phyloP scores from a whole-genome alignment of 108 stramenopile species.

The Cyclotella choctawhatcheeana region DNA sequence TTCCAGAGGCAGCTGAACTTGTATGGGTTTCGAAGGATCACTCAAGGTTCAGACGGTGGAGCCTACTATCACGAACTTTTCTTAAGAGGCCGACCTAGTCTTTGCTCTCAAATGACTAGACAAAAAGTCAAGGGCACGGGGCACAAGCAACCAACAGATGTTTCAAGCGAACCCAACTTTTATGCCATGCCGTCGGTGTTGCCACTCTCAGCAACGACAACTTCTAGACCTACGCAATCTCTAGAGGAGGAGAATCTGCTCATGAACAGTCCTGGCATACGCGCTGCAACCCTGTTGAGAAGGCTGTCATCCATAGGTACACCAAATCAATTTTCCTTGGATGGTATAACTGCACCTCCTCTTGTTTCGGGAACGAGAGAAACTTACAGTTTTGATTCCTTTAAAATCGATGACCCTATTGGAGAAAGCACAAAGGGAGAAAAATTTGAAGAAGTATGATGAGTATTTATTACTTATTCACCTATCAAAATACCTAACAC shows the following conservation, averaged over 20 bases:
- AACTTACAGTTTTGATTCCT: conserved; percentile 1
- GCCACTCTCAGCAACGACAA: no score
- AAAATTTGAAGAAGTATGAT: no score
- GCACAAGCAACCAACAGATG: conserved; percentile 54
- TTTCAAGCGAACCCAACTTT: conserved; percentile 71
- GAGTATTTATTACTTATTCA: no score
- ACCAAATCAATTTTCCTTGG: background rate
- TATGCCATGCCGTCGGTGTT: conserved; percentile 70
- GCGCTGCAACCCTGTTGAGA: conserved; percentile 21
- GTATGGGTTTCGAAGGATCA: conserved; percentile 52
- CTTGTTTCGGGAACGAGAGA: background rate
- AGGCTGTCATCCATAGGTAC: conserved; percentile 19
- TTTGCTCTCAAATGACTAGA: conserved; percentile 58
- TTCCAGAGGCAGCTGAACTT: conserved; percentile 76
- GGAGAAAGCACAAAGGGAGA: background rate
- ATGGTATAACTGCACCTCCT: conserved; percentile 9
- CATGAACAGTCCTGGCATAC: conserved; percentile 23
- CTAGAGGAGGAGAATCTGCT: background rate
- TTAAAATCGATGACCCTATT: background rate
- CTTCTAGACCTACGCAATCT: no score
- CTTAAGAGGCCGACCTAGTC: conserved; percentile 57
- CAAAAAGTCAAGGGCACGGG: conserved; percentile 82
- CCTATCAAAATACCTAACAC: no score
- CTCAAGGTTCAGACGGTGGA: conserved; percentile 47
- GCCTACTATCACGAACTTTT: conserved; percentile 72